phyloP scores from a whole-genome alignment of 805 yeast genomes.

The Spathaspora girioi region DNA sequence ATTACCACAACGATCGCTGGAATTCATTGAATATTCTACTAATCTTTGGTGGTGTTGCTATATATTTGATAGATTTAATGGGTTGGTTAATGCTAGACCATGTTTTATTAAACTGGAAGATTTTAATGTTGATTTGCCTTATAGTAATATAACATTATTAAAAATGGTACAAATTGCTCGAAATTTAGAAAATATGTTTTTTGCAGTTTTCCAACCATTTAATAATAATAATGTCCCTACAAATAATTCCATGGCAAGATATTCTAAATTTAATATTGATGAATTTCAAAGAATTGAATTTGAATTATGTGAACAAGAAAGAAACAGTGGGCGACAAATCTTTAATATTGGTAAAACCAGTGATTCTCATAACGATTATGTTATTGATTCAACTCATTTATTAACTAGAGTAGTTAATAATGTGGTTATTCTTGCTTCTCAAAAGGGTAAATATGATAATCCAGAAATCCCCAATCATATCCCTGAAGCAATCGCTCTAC shows the following conservation, averaged over 20 bases:
- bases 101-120: conserved; percentile 28
- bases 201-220: conserved; percentile 21
- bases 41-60: conserved; percentile 34
- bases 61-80: conserved; percentile 30
- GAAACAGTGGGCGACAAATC: conserved; percentile 3
- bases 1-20: conserved; percentile 5
- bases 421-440: conserved; percentile 20
- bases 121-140: conserved; percentile 30
- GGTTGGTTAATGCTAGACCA: conserved; percentile 22
- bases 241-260: conserved; percentile 12
- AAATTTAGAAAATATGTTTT: conserved; percentile 22
- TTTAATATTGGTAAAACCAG: background rate
- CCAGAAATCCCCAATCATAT: conserved; percentile 16
- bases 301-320: conserved; percentile 20
- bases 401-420: conserved; percentile 26
- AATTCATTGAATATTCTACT: conserved; percentile 15
- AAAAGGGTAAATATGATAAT: conserved; percentile 24
- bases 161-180: conserved; percentile 24
- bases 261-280: conserved; percentile 18
- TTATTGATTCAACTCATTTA: conserved; percentile 19
- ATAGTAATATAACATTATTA: conserved; percentile 19
- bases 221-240: conserved; percentile 11
- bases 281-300: conserved; percentile 25
- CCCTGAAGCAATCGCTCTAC: conserved; percentile 19
- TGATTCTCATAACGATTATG: conserved; percentile 11